phyloP scores from a whole-genome alignment of 352 stramenopile species.

The Globisporangium radiosum region DNA sequence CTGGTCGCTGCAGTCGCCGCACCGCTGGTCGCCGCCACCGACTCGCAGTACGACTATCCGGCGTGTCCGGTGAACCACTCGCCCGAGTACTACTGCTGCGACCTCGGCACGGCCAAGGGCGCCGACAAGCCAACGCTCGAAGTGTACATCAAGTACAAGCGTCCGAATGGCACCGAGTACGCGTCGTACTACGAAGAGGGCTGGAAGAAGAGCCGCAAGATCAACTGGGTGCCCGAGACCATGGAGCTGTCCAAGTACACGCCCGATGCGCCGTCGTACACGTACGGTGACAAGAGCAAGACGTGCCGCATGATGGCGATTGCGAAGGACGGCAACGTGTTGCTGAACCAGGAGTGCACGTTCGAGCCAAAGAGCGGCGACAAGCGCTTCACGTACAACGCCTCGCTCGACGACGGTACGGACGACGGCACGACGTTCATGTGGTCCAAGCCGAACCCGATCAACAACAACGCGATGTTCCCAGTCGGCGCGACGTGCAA shows the following conservation, averaged over 20 bases:
- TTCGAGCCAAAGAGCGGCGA: slow-evolving; percentile 23
- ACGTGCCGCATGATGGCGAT: slow-evolving; percentile 45
- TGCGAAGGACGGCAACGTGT: slow-evolving; percentile 16
- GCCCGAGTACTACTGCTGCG: slow-evolving; percentile 54
- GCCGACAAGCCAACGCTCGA: slow-evolving; percentile 24
- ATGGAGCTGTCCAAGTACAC: slow-evolving; percentile 51
- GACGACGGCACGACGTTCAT: slow-evolving; percentile 41
- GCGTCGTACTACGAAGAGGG: slow-evolving; percentile 58
- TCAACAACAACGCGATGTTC: slow-evolving; percentile 71
- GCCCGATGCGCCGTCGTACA: slow-evolving; percentile 45
- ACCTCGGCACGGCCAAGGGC: slow-evolving; percentile 25
- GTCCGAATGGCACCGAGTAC: slow-evolving; percentile 33
- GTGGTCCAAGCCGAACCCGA: slow-evolving; percentile 41
- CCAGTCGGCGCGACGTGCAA: slow-evolving; percentile 44
- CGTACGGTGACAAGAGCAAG: slow-evolving; percentile 37
- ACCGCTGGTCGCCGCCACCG: slow-evolving; percentile 29
- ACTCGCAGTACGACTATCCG: slow-evolving; percentile 45
- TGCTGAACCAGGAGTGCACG: slow-evolving; percentile 39
- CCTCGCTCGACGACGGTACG: slow-evolving; percentile 42
- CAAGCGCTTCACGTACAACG: slow-evolving; percentile 43
- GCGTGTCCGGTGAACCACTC: slow-evolving; percentile 55
- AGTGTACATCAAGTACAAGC: slow-evolving; percentile 60
- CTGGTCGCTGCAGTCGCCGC: slow-evolving; percentile 7
- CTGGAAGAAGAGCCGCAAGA: slow-evolving; percentile 52
- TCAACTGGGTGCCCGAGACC: slow-evolving; percentile 44